Evolutionary conservation across 1,284 basidiomycete species (phyloP), one percentile per base, ranked within the genome.

Genomic region (Fistulinella staudtii): DNA sequence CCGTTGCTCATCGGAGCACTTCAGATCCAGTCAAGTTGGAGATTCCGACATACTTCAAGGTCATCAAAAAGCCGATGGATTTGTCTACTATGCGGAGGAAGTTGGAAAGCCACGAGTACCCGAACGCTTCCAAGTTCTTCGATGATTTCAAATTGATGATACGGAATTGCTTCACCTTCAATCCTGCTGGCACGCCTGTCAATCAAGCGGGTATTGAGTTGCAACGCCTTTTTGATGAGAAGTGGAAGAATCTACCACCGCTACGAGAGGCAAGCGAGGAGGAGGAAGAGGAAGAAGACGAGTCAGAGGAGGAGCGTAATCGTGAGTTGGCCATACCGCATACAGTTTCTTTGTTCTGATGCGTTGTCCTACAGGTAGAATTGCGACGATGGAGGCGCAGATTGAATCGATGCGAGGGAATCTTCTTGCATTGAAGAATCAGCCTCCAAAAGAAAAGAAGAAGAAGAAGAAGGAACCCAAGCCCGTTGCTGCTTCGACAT

Each of bases 51-150:
- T 99, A 98, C 65, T 81, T 83, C 8, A 88, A 85, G 67, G 72
- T 93, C 50, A 76, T 99, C 66, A 96, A 94, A 75, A 85, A 84
- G 57, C 95, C 96, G 2, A 98, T 99, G 84, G 93, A 98, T 65
- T 61, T 97, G 45, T 76, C 79, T n/a, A 91, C 89, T 7, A 93
- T 97, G 74, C 80, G 82, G 55, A 78, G 72, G 63, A 94, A 93
- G 66, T 75, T 99, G 37, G 85, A 90, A 36, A 72, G 74, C 25
- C 73, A 78, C 48, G 79, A 85, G 51, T 99, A 98, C 64, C 58
- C 79, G 4, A 83, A 77, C 22, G 82, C 88, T 1, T 73, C 79
- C 28, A 85, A 85, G 58, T 93, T 98, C 61, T 82, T 85, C 51
- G 82, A 86, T 15, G 96, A 99, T 69, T 90, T 98, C 72, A 88